Conservation (phyloP, 1,139 yeast genomes). For the Debaryomycetaceae sp. region DNA sequence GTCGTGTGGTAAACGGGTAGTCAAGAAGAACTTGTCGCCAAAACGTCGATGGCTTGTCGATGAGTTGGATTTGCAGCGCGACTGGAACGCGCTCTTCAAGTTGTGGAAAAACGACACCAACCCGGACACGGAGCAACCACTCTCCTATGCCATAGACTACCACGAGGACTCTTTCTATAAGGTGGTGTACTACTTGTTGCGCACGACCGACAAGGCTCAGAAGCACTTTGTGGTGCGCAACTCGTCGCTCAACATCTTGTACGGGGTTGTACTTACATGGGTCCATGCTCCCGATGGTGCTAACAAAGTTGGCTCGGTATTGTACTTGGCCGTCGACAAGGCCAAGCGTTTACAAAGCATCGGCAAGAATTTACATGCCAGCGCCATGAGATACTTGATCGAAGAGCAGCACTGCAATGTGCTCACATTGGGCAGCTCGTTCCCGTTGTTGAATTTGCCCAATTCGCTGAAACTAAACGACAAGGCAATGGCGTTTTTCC, state of each 20-base stretch:
- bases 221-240: slow-evolving; percentile 59
- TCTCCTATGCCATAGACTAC: slow-evolving; percentile 21
- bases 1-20: slow-evolving; percentile 3
- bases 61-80: slow-evolving; percentile 48
- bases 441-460: slow-evolving; percentile 50
- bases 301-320: slow-evolving; percentile 38
- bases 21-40: slow-evolving; percentile 19
- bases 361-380: slow-evolving; percentile 52
- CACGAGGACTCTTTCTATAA: slow-evolving; percentile 28
- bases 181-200: slow-evolving; percentile 28
- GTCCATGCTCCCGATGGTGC: slow-evolving; percentile 27
- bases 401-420: slow-evolving; percentile 41
- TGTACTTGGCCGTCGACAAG: slow-evolving; percentile 52
- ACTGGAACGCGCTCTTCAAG: slow-evolving; percentile 45
- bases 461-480: slow-evolving; percentile 18
- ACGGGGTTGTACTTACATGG: slow-evolving; percentile 61
- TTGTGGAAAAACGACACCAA: slow-evolving; percentile 33
- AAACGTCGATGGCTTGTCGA: slow-evolving; percentile 60
- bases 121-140: slow-evolving; percentile 15
- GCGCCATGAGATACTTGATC: slow-evolving; percentile 50
- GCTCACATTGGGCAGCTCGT: slow-evolving; percentile 46
- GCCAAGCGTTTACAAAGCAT: slow-evolving; percentile 54
- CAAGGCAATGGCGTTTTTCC: slow-evolving; percentile 29
- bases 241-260: slow-evolving; percentile 51
- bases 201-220: slow-evolving; percentile 24